phyloP scores from a whole-genome alignment of 2,329 filamentous ascomycete genomes.

The Aspergillus aculeatinus region DNA sequence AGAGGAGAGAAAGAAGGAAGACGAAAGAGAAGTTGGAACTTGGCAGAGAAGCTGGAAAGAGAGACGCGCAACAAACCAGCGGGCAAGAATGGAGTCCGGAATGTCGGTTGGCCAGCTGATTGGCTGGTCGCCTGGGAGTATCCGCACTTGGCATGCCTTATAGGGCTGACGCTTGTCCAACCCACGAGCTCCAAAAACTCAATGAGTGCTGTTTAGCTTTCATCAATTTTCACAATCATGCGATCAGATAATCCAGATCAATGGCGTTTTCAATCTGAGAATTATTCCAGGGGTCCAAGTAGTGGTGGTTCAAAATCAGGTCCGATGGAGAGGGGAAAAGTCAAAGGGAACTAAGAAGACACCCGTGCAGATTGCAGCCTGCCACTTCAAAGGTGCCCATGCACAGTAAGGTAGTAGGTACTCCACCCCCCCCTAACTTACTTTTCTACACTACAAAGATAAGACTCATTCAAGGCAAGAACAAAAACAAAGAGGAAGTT shows the following conservation, averaged over 20 bases:
- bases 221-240: background rate
- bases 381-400: background rate
- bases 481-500: background rate
- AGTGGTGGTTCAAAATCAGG: background rate
- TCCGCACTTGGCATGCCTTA: slow-evolving; percentile 11
- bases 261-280: background rate
- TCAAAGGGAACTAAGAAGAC: background rate
- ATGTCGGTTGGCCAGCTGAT: slow-evolving; percentile 1
- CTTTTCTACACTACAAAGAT: background rate
- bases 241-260: background rate
- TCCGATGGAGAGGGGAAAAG: background rate
- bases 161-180: slow-evolving; percentile 3
- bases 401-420: too few species aligned
- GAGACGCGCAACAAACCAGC: background rate
- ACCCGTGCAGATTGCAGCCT: background rate
- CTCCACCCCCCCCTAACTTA: background rate
- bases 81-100: background rate
- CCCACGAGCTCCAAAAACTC: background rate
- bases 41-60: background rate
- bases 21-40: background rate
- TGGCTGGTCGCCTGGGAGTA: background rate
- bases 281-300: background rate
- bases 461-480: background rate
- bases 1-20: background rate
- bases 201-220: background rate